Evolutionary conservation across 148 eudicot genomes (phyloP).

Genomic region (Camellia sinensis): DNA sequence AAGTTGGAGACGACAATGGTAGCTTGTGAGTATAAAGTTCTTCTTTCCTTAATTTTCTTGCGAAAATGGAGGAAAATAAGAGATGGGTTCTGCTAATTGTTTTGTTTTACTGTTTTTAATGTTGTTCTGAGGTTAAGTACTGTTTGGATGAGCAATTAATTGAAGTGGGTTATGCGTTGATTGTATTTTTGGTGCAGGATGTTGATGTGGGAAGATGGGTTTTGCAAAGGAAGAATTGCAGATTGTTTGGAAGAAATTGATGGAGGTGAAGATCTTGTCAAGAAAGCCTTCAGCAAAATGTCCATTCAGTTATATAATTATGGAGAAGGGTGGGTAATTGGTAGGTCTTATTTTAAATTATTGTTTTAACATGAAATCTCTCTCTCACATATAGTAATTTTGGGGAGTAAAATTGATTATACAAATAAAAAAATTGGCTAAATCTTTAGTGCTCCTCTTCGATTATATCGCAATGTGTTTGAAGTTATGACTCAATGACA

Average conservation of each 20-base stretch:
- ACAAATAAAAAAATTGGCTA: not conserved
- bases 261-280: constrained; percentile 72
- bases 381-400: not conserved
- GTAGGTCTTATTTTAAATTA: constrained; percentile 50
- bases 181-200: constrained; percentile 49
- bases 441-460: too few relatives aligned
- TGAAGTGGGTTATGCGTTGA: not conserved
- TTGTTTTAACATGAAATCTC: not conserved
- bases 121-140: not conserved
- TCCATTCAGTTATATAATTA: constrained; percentile 97
- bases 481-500: too few relatives aligned
- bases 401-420: not conserved
- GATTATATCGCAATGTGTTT: too few relatives aligned
- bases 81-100: constrained; percentile 9
- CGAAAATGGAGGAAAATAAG: not conserved
- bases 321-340: constrained; percentile 99
- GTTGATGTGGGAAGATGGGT: constrained; percentile 99
- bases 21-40: constrained; percentile 65
- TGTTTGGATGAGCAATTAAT: not conserved
- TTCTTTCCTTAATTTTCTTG: not conserved
- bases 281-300: constrained; percentile 98
- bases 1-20: constrained; percentile 96
- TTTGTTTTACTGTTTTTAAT: too few relatives aligned
- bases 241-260: constrained; percentile 79
- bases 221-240: constrained; percentile 79